A percentile compares a stretch with the other conserved stretches of the same genome.
phyloP scores from a whole-genome alignment of 139 green algal genomes.

The Coelastrella sp. region DNA sequence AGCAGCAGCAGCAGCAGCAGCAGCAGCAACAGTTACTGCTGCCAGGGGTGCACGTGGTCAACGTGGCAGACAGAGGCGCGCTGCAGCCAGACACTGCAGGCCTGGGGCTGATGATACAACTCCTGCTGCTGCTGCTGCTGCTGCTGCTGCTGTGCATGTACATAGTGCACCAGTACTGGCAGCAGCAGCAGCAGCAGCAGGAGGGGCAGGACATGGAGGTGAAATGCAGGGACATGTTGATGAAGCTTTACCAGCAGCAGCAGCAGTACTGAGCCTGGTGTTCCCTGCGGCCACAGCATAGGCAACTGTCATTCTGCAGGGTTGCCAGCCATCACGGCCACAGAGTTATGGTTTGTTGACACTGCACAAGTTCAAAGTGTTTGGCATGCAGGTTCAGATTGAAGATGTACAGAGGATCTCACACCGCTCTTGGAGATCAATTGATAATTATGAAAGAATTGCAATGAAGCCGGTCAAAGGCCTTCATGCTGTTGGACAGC shows the following conservation, averaged over 20 bases:
- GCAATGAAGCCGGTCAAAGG: too few species aligned
- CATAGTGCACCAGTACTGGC: neutral
- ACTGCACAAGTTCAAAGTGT: neutral
- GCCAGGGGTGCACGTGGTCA: neutral
- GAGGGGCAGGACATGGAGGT: neutral
- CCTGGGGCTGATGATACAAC: neutral
- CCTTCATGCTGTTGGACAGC: too few species aligned
- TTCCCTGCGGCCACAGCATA: neutral
- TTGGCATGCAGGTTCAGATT: neutral
- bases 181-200: slow-evolving; percentile 10
- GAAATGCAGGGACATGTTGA: slow-evolving; percentile 27
- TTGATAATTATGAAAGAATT: too few species aligned
- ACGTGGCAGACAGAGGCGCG: neutral
- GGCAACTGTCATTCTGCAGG: too few species aligned
- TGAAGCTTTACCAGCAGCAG: neutral
- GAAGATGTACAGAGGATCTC: neutral
- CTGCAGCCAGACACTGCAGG: neutral
- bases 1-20: slow-evolving; percentile 6
- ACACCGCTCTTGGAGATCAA: neutral
- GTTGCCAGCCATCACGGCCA: too few species aligned
- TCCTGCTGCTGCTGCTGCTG: slow-evolving; percentile 1
- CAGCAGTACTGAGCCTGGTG: neutral
- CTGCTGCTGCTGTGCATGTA: neutral
- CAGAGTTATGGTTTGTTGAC: neutral
- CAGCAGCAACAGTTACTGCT: neutral